Evolutionary conservation across 2,329 filamentous ascomycete genomes (phyloP).

Genomic region (Fonsecaea multimorphosa): DNA sequence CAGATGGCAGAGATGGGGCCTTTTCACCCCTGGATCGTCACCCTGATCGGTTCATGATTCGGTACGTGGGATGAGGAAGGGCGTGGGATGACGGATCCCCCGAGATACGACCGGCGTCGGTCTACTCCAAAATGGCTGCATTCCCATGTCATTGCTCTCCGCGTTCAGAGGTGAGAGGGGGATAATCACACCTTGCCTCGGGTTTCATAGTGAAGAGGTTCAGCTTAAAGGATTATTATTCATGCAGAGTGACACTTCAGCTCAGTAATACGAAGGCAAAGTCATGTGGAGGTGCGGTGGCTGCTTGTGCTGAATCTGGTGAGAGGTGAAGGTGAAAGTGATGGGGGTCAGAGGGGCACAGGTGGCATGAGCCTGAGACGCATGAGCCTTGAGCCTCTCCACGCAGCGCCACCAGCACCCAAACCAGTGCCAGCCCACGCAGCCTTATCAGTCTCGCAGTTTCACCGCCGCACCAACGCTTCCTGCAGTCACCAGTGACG

Average conservation of each 20-base stretch:
- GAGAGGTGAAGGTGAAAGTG: not conserved
- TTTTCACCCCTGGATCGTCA: slow-evolving; percentile 2
- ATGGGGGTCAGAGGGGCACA: not conserved
- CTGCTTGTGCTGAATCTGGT: not conserved
- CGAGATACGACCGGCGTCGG: slow-evolving; percentile 3
- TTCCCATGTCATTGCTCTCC: not conserved
- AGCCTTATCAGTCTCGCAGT: not conserved
- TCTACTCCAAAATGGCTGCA: not conserved
- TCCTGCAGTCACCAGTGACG: not conserved
- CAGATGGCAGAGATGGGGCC: not conserved
- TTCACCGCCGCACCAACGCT: not conserved
- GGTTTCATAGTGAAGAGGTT: not conserved
- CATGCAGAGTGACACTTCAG: not conserved
- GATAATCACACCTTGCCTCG: not conserved
- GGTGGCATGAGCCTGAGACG: not conserved
- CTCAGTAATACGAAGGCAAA: not conserved
- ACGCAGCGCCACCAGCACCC: too few species aligned
- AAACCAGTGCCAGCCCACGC: too few species aligned
- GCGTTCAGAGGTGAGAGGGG: not conserved
- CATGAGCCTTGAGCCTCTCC: not conserved
- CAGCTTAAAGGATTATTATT: not conserved
- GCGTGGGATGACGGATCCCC: not conserved
- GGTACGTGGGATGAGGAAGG: slow-evolving; percentile 1
- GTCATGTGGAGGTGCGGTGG: not conserved
- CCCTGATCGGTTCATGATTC: not conserved